Evolutionary conservation across 257 asterid genomes (phyloP), one percentile per base, ranked within the genome.

Genomic region (Solanum arcanum): DNA sequence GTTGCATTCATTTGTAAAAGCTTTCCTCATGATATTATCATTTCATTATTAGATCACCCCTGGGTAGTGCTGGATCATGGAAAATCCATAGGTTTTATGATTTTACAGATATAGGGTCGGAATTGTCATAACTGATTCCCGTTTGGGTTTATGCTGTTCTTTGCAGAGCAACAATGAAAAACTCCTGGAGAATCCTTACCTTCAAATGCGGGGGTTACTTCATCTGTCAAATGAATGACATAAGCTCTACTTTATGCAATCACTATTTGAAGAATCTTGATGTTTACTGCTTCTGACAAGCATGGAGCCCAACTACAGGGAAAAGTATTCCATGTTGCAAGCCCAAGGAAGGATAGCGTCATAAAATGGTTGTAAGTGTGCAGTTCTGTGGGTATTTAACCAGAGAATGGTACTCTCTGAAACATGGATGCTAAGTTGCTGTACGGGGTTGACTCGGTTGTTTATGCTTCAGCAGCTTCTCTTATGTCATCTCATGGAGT

Each of bases 161-260:
- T 84, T 90, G 88, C 97, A 97, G 99, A 97, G 99, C 91, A 97
- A 97, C 98, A 97, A 97, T n/a, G 99, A 97, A 91, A 97, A 96
- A 93, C 95, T 97, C 80, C 90, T 97, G 95, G 99, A 97, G 90
- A 97, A 97, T 92, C 99, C 99, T 3, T 97, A 96, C 92, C 99
- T 97, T 86, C 99, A 97, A 93, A 96, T 97, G 98, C 98, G 98
- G 12, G 99, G 99, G 88, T 88, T 97, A 88, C 93, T 96, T 89
- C 99, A 96, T 91, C 98, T 97, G 88, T 90, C 93, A 88, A 93
- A 92, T 77, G 94, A 93, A 86, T 93, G 91, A 92, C 72, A 86
- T 66, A 87, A 73, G 87, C 89, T 85, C 42, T 84, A 87, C 84
- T 88, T 86, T 68, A 52, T 88, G 87, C 75, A 73, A 81, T 87